Conservation (phyloP, 768 basidiomycete species). For the Boletellus ananas region DNA sequence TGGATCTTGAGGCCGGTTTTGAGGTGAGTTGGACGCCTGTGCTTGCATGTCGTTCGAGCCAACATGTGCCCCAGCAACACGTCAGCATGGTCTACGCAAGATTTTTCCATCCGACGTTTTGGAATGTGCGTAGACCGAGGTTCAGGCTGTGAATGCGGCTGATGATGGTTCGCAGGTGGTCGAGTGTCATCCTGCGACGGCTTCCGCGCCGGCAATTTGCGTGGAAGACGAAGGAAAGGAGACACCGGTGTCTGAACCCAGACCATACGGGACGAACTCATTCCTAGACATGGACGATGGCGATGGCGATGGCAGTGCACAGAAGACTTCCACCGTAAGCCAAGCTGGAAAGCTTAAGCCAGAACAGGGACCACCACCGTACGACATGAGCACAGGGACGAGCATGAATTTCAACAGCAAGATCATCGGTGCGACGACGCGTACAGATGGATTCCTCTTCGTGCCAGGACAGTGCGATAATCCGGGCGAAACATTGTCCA, state of each 20-base stretch:
- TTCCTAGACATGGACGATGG: constrained; percentile 9
- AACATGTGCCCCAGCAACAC: constrained; percentile 4
- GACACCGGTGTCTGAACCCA: not conserved
- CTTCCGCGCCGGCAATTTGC: constrained; percentile 13
- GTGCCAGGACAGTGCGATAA: not conserved
- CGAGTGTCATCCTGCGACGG: constrained; percentile 12
- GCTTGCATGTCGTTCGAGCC: not conserved
- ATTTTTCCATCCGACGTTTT: constrained; percentile 19
- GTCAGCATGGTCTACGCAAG: constrained; percentile 21
- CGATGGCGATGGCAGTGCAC: not conserved
- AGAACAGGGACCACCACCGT: constrained; percentile 6
- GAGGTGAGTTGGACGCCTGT: constrained; percentile 1
- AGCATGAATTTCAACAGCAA: constrained; percentile 9
- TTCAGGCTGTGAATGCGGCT: not conserved
- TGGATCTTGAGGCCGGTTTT: constrained; percentile 9
- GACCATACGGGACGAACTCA: constrained; percentile 8
- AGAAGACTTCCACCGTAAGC: not conserved
- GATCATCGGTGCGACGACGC: constrained; percentile 14
- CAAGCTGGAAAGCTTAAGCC: not conserved
- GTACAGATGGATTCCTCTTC: constrained; percentile 9
- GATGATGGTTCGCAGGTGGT: constrained; percentile 4
- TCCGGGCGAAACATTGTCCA: not conserved
- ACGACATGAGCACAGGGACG: constrained; percentile 6
- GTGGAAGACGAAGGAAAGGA: constrained; percentile 17
- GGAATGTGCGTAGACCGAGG: constrained; percentile 11